Percentiles rank a stretch among this genome's conserved stretches.
Conservation (phyloP, 371 early-diverging fungal genomes). For the Mucor irregularis region DNA sequence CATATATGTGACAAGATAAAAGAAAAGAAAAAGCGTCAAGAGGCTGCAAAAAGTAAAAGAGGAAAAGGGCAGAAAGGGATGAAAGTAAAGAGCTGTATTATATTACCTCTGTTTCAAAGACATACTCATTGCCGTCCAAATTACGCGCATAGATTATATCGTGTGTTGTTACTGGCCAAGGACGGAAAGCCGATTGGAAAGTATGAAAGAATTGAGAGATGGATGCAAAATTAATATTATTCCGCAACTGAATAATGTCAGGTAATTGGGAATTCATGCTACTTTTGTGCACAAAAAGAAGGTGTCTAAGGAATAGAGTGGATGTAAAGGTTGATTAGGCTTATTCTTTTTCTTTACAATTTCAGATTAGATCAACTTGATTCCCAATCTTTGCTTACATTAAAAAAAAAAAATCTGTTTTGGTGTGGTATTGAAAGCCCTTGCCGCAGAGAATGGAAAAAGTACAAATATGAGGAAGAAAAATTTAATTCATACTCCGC, state of each 20-base stretch:
- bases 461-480: too few species aligned
- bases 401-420: not conserved
- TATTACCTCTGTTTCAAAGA: constrained; percentile 31
- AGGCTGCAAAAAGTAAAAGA: too few species aligned
- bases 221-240: constrained; percentile 53
- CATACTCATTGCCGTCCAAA: constrained; percentile 9
- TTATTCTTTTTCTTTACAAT: too few species aligned
- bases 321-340: too few species aligned
- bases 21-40: too few species aligned
- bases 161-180: constrained; percentile 31
- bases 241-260: constrained; percentile 34
- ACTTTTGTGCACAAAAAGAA: not conserved
- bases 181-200: constrained; percentile 43
- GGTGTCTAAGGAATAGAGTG: not conserved
- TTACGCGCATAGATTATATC: constrained; percentile 23
- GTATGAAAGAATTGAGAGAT: constrained; percentile 48
- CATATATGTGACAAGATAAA: too few species aligned
- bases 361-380: too few species aligned
- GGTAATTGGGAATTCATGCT: constrained; percentile 15
- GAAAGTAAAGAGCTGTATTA: not conserved
- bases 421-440: too few species aligned
- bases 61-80: not conserved
- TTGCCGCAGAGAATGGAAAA: too few species aligned
- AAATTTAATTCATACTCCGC: too few species aligned
- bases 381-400: too few species aligned